Conservation (phyloP, 2,329 filamentous ascomycete species). For the Pezicula carpinea region DNA sequence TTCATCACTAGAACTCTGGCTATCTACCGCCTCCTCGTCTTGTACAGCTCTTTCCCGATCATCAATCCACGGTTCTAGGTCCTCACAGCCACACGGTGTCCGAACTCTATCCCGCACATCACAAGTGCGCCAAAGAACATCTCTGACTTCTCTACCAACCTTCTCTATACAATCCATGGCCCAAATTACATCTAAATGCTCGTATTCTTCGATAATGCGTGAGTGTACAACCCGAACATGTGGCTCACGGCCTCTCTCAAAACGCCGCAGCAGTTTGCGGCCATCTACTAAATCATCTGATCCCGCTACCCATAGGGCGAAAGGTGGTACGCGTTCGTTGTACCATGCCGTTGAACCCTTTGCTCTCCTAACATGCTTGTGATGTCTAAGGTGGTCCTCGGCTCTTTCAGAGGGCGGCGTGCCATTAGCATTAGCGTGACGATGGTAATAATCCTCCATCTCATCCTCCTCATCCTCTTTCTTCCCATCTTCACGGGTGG, state of each 20-base stretch:
- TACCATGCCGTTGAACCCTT: conserved; percentile 72
- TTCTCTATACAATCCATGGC: conserved; percentile 82
- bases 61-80: conserved; percentile 21
- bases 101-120: conserved; percentile 21
- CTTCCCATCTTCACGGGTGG: conserved; percentile 66
- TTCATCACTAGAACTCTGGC: not conserved
- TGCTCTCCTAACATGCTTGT: conserved; percentile 23
- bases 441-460: conserved; percentile 23
- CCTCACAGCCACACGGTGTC: conserved; percentile 25
- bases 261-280: conserved; percentile 63
- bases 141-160: conserved; percentile 74
- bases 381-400: conserved; percentile 19
- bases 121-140: conserved; percentile 80
- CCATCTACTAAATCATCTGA: conserved; percentile 84
- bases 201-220: conserved; percentile 81
- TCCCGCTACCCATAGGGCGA: conserved; percentile 85
- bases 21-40: not conserved
- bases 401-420: conserved; percentile 9
- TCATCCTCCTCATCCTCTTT: conserved; percentile 49
- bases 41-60: not conserved
- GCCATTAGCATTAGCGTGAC: not conserved
- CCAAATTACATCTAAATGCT: conserved; percentile 94
- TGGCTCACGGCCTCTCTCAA: conserved; percentile 75
- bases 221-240: conserved; percentile 75
- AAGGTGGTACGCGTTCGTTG: conserved; percentile 69